Evolutionary conservation across 2,329 filamentous ascomycete genomes (phyloP), one percentile per base, ranked within the genome.

Genomic region (Tolypocladium amazonense): DNA sequence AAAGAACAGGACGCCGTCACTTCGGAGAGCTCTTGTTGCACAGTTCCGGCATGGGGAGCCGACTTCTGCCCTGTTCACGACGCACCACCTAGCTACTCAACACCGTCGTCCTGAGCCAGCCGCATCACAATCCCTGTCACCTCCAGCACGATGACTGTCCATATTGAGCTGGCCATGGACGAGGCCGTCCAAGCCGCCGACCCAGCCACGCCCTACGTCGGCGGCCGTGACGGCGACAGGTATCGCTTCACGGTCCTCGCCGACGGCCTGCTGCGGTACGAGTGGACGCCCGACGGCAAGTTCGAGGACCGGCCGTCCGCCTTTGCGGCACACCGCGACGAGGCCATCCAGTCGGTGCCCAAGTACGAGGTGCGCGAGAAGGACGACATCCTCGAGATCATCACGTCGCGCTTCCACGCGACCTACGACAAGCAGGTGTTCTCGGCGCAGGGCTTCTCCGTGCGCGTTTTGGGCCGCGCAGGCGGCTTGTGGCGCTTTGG

Each of bases 261-360:
- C 12, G 78, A 84, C 57, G 74, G 79, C 2, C 73, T 87, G 2
- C 63, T 87, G 35, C 81, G 85, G 38, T 86, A 82, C 62, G 84
- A 87, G 71, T 88, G 82, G 82, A 78, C 84, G 0, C 73, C 76
- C 14, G 83, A 87, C 62, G 77, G 79, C 56, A 66, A 73, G 39
- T 88, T 87, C 64, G 85, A 87, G 66, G 83, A 88, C 66, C 78
- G 84, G 5, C 80, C 82, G 0, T 86, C 83, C 0, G 81, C 80
- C 12, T 84, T 87, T 66, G 85, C 84, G n/a, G 74, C 83, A 59
- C 80, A 82, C 62, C 76, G 84, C 33, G 56, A 58, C 38, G 69
- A 74, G 23, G 43, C 43, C 8, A 27, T 37, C 14, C 73, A 81
- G 33, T 70, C 76, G 1, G 60, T 62, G 1, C 76, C 79, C 0